A percentile compares a stretch with the other conserved stretches of the same genome.
Conservation (phyloP, 2,329 filamentous ascomycete species). For the Chrysoporthe deuterocubensis region DNA sequence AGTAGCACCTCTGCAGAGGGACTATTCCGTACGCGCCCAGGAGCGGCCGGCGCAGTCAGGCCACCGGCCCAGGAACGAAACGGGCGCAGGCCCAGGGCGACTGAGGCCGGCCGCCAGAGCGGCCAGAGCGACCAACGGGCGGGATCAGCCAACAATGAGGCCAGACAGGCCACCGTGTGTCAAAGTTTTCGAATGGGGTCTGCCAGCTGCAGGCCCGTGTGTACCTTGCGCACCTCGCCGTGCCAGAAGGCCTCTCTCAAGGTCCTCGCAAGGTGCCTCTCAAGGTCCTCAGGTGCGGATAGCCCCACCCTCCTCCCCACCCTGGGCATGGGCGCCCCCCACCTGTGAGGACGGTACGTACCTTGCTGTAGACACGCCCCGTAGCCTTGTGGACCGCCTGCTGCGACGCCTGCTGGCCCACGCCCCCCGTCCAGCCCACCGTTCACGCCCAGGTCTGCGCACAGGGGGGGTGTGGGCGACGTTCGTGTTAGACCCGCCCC, state of each 20-base stretch:
- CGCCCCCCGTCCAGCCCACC: background rate
- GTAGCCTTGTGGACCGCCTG: slow-evolving; percentile 1
- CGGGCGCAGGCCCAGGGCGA: background rate
- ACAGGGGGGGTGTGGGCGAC: slow-evolving; percentile 8
- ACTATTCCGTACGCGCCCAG: too few species aligned
- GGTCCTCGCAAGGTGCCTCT: background rate
- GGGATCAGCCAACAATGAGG: slow-evolving; percentile 12
- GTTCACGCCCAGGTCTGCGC: background rate
- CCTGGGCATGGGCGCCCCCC: background rate
- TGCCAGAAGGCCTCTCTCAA: background rate
- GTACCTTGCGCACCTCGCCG: background rate
- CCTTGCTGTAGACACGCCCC: slow-evolving; percentile 4
- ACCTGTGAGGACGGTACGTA: background rate
- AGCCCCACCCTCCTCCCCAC: background rate
- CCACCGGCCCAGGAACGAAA: slow-evolving; percentile 12
- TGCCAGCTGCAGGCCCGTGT: slow-evolving; percentile 1
- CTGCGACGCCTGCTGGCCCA: too few species aligned
- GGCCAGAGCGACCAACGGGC: background rate
- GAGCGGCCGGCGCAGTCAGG: background rate
- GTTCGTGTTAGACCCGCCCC: slow-evolving; percentile 7
- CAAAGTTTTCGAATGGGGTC: slow-evolving; percentile 1
- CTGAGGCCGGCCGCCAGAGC: background rate
- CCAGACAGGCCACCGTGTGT: slow-evolving; percentile 9
- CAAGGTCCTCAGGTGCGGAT: slow-evolving; percentile 3
- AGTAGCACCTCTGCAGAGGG: too few species aligned